Base-by-base conservation (phyloP, 768 basidiomycete genomes). In the Mycena albidolilacea region DNA sequence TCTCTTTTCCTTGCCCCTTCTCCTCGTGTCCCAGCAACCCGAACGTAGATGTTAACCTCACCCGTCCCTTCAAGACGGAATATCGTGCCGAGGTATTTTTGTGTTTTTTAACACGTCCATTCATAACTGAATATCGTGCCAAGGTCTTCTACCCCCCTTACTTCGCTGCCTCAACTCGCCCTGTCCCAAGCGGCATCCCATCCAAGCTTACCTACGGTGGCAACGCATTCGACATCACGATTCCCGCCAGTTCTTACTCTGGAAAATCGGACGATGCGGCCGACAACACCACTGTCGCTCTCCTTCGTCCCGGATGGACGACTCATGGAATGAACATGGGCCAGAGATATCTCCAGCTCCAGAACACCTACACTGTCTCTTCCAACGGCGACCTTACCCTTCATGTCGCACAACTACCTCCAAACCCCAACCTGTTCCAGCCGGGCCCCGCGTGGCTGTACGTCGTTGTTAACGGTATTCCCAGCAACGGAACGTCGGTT, bases 121-220 rank as follows among this genome's bases (percentile, higher is more conserved):
- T 30, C 30, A 30, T 30, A 11, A 7, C 11, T 17, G 17, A 17
- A 21, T 92, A 92, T 75, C 84, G 86, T 41, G 88, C 89, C 5
- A 92, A 93, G 79, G 82, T 86, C 48, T 95, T 92, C 85, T 94
- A 92, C 83, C 93, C 93, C 0, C 82, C 85, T n/a, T 95, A 93
- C 83, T 94, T 87, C 83, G 82, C 86, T 50, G 83, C 88, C 30
- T 73, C 77, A 67, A 79, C 81, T 0, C 88, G 92, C 38, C 93
- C 93, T 0, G 79, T 80, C 8, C 89, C 88, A 43, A 77, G 80
- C n/a, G 88, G 88, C 9, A 76, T 91, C 0, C 93, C 93, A 1
- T 76, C 77, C 44, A 89, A 79, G 5, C 82, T 95, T 64, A 77
- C 84, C 1, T 95, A 95, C 78, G 93, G 93, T 52, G 93, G 93